Percentiles rank a stretch among this genome's conserved stretches.
Evolutionary conservation across 2,329 filamentous ascomycete genomes (phyloP).

Genomic region (Aureobasidium musti): DNA sequence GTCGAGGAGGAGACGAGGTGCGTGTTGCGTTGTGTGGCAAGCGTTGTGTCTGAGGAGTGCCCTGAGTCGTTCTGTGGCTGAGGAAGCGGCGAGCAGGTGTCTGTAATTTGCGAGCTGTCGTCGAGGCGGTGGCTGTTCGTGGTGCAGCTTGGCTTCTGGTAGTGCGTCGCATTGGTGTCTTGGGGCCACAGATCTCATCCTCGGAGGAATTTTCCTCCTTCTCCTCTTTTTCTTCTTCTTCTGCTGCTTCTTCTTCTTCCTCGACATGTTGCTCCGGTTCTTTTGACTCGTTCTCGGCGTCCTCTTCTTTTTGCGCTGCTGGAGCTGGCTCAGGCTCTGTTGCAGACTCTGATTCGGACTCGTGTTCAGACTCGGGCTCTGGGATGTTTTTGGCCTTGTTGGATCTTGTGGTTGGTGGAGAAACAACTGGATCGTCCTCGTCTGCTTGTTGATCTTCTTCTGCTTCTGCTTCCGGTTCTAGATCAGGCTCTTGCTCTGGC

Average conservation of each 20-base stretch:
- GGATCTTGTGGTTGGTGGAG: background rate
- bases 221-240: background rate
- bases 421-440: background rate
- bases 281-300: background rate
- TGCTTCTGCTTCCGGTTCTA: background rate
- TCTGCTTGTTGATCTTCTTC: background rate
- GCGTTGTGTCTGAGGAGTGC: slow-evolving; percentile 32
- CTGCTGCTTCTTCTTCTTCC: slow-evolving; percentile 4
- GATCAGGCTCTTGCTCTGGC: background rate
- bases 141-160: slow-evolving; percentile 9
- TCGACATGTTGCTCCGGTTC: background rate
- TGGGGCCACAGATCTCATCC: slow-evolving; percentile 32
- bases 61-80: slow-evolving; percentile 14
- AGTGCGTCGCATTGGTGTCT: slow-evolving; percentile 31
- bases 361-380: background rate
- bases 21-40: slow-evolving; percentile 28
- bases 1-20: slow-evolving; percentile 25
- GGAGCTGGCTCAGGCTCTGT: background rate
- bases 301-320: background rate
- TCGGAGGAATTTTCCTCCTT: slow-evolving; percentile 23
- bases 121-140: background rate
- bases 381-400: background rate
- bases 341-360: background rate
- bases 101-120: slow-evolving; percentile 14
- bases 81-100: slow-evolving; percentile 24